phyloP scores from a whole-genome alignment of 208 protist species.

The Angomonas ambiguus region DNA sequence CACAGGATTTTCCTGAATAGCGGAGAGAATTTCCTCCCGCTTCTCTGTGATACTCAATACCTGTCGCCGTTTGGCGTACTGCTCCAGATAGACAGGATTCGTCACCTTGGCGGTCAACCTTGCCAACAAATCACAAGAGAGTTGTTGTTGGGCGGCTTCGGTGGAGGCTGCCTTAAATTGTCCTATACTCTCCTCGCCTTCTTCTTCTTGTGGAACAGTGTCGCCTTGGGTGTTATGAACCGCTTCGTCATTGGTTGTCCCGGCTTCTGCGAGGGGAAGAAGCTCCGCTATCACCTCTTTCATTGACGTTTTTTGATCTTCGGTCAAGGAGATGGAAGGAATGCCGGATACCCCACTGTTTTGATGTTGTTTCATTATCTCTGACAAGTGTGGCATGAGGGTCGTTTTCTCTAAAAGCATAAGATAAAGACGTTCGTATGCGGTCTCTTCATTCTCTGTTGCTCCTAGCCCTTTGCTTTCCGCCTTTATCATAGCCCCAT shows the following conservation, averaged over 20 bases:
- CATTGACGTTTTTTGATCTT: constrained; percentile 21
- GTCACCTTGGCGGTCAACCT: constrained; percentile 47
- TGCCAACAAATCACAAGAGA: constrained; percentile 43
- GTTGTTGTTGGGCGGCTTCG: constrained; percentile 26
- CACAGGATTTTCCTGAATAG: constrained; percentile 67
- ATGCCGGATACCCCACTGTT: constrained; percentile 35
- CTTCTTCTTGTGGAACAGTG: not conserved
- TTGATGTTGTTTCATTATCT: constrained; percentile 25
- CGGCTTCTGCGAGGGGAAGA: constrained; percentile 2
- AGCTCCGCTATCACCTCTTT: constrained; percentile 10
- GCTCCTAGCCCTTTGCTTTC: constrained; percentile 19
- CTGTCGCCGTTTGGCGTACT: constrained; percentile 58
- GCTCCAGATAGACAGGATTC: constrained; percentile 49
- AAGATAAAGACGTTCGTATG: constrained; percentile 44
- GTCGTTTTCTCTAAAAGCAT: constrained; percentile 22
- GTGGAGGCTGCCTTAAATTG: constrained; percentile 11
- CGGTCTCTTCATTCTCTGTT: constrained; percentile 27
- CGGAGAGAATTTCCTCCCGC: constrained; percentile 66
- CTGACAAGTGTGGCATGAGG: constrained; percentile 27
- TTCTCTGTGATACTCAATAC: constrained; percentile 64
- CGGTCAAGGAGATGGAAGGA: constrained; percentile 30
- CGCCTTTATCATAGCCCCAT: constrained; percentile 20
- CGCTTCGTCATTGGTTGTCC: not conserved
- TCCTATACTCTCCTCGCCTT: not conserved
- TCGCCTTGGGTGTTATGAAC: not conserved